These are phyloP conservation scores for Actinomucor elegans DNA, from an alignment of 371 early-diverging fungal species.

Conservation along the genomic window DNA sequence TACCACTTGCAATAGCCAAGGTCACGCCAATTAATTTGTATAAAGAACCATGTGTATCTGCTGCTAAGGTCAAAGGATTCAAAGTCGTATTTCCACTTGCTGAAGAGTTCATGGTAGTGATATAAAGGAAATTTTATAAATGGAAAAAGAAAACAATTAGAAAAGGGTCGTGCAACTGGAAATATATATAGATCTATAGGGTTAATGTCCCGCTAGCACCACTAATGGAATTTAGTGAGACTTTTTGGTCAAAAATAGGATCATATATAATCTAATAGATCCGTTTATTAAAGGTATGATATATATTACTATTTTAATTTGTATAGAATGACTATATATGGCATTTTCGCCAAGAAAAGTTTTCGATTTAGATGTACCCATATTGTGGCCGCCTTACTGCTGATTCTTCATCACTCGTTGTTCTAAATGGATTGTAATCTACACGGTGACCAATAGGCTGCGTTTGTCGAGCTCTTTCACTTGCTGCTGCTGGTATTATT, in stretches of 20 bases:
- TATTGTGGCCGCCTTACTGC: too few species aligned
- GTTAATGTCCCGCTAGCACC: too few species aligned
- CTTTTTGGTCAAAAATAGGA: too few species aligned
- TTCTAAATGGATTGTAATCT: neutral
- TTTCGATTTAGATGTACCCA: too few species aligned
- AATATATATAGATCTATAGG: too few species aligned
- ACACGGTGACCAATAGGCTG: neutral
- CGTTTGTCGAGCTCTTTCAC: neutral
- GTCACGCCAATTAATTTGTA: conserved; percentile 86
- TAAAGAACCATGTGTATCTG: conserved; percentile 19
- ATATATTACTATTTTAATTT: too few species aligned
- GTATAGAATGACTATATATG: too few species aligned
- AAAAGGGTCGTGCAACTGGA: too few species aligned
- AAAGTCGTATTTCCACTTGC: conserved; percentile 8
- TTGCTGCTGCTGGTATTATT: neutral
- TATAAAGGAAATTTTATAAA: neutral
- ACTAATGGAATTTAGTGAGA: too few species aligned
- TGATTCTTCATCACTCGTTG: neutral
- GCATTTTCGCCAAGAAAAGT: too few species aligned
- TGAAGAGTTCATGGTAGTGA: neutral
- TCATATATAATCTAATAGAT: too few species aligned
- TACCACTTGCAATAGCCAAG: conserved; percentile 77
- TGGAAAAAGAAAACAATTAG: neutral
- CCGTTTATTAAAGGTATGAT: too few species aligned
- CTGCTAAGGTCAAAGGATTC: neutral